Evolutionary conservation across 352 stramenopile species (phyloP), one percentile per base, ranked within the genome.

Genomic region (Globisporangium lucens): DNA sequence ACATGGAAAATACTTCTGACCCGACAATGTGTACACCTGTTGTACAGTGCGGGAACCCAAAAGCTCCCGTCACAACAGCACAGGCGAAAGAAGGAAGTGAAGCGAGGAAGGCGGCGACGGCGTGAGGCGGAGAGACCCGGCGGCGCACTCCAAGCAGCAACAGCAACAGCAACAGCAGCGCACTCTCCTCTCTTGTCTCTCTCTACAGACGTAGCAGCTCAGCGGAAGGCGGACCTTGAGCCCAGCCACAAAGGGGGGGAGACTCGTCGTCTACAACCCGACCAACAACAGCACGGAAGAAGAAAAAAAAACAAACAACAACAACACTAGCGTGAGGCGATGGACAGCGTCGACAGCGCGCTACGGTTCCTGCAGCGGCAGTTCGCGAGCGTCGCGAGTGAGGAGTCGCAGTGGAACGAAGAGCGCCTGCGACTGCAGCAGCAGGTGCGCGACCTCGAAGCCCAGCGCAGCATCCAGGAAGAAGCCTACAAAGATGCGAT

Each of bases 301-400:
- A 33, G 33, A 36, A 60, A 22, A 20, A 46, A 15, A 60, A 27
- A 60, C 29, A 41, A 22, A 15, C 24, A 24, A 24, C 5, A 57
- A 4, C 49, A 57, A 29, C 51, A 17, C 2, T 20, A 38, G 17
- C 15, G 29, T 24, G 38, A 43, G 12, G 24, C 47, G 15, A 96
- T 96, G 88, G 88, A 96, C 62, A 91, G 82, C 75, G 88, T 96
- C 46, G 88, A 96, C 70, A 83, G 82, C 46, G 88, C 88, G 69
- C 76, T 96, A 73, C 87, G 87, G 56, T 96, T 89, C 71, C 74
- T 96, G 63, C 83, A 92, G 76, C 86, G 87, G 38, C 85, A 89
- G 74, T 96, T 96, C 55, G 85, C 86, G 43, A 91, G 83, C 69
- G 86, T 93, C 17, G 85, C 86, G 17, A 78, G 88, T 43, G 88